Conservation (phyloP, 164 flowering plant species). For the Vitis riparia region DNA sequence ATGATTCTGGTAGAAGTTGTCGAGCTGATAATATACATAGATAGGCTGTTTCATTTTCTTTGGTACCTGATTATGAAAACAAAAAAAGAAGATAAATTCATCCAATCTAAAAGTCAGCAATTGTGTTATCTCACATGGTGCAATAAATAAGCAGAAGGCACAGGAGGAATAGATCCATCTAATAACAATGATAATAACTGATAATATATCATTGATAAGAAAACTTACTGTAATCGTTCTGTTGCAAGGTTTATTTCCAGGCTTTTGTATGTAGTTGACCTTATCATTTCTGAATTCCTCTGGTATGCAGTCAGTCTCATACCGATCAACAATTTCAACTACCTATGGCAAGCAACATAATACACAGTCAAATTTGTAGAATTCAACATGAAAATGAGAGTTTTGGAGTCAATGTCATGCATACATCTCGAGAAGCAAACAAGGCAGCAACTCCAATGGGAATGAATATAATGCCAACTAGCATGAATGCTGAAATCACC, state of each 20-base stretch:
- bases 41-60: slow-evolving; percentile 78
- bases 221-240: slow-evolving; percentile 52
- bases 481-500: slow-evolving; percentile 82
- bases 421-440: slow-evolving; percentile 84
- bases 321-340: slow-evolving; percentile 79
- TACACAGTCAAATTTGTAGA: slow-evolving; percentile 10
- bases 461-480: slow-evolving; percentile 70
- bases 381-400: not conserved
- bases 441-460: slow-evolving; percentile 87
- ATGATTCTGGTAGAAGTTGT: slow-evolving; percentile 84
- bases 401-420: slow-evolving; percentile 17
- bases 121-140: no score
- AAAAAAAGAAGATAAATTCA: not conserved
- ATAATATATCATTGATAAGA: not conserved
- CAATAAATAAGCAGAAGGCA: no score
- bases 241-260: slow-evolving; percentile 50
- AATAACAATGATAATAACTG: not conserved
- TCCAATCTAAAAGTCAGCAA: not conserved
- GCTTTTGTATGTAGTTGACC: slow-evolving; percentile 52
- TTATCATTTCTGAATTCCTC: slow-evolving; percentile 27
- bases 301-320: slow-evolving; percentile 78
- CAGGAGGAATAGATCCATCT: no score
- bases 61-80: slow-evolving; percentile 37
- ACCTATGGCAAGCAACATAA: slow-evolving; percentile 45
- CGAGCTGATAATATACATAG: slow-evolving; percentile 79